Evolutionary conservation across 352 stramenopile genomes (phyloP), one percentile per base, ranked within the genome.

Genomic region (Peronosclerospora sorghi): DNA sequence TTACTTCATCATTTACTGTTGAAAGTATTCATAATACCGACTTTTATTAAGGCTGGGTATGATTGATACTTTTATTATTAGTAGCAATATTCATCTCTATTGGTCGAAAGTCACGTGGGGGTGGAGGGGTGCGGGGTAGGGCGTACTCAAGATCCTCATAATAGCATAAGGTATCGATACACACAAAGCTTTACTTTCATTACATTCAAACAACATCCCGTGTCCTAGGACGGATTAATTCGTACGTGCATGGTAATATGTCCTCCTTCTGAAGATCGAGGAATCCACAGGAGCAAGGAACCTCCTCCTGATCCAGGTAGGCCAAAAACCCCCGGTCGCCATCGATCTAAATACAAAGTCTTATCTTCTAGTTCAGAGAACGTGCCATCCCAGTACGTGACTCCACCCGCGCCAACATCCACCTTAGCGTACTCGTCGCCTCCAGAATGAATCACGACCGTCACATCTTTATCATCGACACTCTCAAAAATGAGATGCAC

Each of bases 191-290:
- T n/a, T 28, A 42, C 32, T 44, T 17, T 9, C 30, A 21, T 37
- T 36, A 19, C 38, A 48, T 39, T 15, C 41, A 46, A 4, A 19
- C 27, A 45, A 38, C 17, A 32, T n/a, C 14, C 1, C n/a, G 12
- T 3, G 32, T 14, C 13, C 30, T 54, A 59, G 2, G 51, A 59
- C 27, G 51, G 39, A 23, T 73, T 83, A 42, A 80, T 53, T 32
- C 66, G 55, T 12, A 61, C 59, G 39, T 60, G 49, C 21, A 83
- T 68, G 23, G 66, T 62, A n/a, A 80, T 43, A 38, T 60, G 55
- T 1, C 55, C 55, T n/a, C 55, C 55, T 45, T 53, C 35, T 0
- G 55, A 60, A 13, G 55, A 60, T 17, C 51, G 45, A 28, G 55
- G 51, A 13, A 64, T 57, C 55, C 55, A 64, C 6, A 59, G n/a